A percentile compares a stretch with the other conserved stretches of the same genome.
phyloP scores from a whole-genome alignment of 176 grass and related monocot genomes.

The Aegilops longissima region DNA sequence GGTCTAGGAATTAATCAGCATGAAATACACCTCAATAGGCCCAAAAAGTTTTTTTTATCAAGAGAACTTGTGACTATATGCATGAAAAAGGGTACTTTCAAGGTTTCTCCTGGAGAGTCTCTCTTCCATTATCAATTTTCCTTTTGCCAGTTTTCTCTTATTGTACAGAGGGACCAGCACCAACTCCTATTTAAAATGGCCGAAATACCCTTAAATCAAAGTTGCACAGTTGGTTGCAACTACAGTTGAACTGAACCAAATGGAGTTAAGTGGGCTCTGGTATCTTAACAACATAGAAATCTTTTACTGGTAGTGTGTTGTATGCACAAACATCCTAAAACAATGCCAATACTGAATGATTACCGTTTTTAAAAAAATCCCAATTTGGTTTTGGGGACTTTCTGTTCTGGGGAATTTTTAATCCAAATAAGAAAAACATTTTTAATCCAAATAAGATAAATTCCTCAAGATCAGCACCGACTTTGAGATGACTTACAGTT shows the following conservation, averaged over 20 bases:
- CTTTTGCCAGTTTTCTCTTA: not conserved
- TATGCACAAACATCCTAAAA: not conserved
- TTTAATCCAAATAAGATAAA: no score
- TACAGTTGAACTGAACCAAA: conserved; percentile 26
- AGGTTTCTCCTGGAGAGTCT: not conserved
- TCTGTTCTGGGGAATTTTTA: no score
- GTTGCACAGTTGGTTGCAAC: conserved; percentile 12
- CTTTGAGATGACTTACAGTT: not conserved
- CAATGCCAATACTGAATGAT: not conserved
- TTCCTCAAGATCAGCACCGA: not conserved
- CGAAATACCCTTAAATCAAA: not conserved
- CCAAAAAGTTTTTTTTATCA: not conserved
- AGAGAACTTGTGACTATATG: not conserved
- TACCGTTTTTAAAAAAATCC: not conserved
- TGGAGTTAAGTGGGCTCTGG: not conserved
- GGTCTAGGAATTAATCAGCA: conserved; percentile 8
- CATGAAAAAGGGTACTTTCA: not conserved
- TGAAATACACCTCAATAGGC: not conserved
- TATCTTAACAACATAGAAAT: not conserved
- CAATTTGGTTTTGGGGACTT: not conserved
- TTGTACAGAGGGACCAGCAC: conserved; percentile 15
- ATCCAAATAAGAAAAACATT: no score
- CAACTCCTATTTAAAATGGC: not conserved
- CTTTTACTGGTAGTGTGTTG: not conserved
- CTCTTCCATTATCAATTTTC: not conserved